Percentiles rank a stretch among this genome's conserved stretches.
These are phyloP conservation scores for Rubroboletus satanas DNA, from an alignment of 768 basidiomycete species.

Conservation along the genomic window DNA sequence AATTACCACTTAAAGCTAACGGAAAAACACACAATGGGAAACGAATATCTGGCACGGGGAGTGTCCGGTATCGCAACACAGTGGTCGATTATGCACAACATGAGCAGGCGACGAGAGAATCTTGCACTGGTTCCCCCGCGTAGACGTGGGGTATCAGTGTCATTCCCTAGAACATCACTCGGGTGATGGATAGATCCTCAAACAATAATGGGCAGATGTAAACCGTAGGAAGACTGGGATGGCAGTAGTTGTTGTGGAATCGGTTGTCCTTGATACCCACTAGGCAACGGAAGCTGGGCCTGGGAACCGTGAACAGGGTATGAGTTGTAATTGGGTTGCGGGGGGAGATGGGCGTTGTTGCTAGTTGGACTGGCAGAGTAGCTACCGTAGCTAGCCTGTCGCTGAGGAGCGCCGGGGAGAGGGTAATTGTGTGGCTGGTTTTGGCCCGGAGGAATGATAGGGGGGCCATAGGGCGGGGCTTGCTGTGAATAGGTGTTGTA, in stretches of 20 bases:
- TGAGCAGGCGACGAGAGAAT: neutral
- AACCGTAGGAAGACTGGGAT: neutral
- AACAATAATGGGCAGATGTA: neutral
- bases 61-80: neutral
- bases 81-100: neutral
- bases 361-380: slow-evolving; percentile 7
- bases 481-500: slow-evolving; percentile 6
- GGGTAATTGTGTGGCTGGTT: slow-evolving; percentile 6
- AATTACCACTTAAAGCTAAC: neutral
- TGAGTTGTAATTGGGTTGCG: slow-evolving; percentile 15
- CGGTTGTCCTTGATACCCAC: slow-evolving; percentile 10
- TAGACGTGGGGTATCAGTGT: neutral
- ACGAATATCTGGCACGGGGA: neutral
- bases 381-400: neutral
- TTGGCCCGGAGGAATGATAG: neutral
- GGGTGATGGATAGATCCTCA: neutral
- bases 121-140: neutral
- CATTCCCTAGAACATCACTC: neutral
- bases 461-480: neutral
- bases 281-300: slow-evolving; percentile 2
- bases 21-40: neutral
- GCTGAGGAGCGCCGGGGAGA: neutral
- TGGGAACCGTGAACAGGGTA: slow-evolving; percentile 15
- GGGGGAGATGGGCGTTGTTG: slow-evolving; percentile 2
- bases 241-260: neutral